These are phyloP conservation scores for Saturnispora diversa DNA, from an alignment of 805 yeast genomes.

Conservation along the genomic window DNA sequence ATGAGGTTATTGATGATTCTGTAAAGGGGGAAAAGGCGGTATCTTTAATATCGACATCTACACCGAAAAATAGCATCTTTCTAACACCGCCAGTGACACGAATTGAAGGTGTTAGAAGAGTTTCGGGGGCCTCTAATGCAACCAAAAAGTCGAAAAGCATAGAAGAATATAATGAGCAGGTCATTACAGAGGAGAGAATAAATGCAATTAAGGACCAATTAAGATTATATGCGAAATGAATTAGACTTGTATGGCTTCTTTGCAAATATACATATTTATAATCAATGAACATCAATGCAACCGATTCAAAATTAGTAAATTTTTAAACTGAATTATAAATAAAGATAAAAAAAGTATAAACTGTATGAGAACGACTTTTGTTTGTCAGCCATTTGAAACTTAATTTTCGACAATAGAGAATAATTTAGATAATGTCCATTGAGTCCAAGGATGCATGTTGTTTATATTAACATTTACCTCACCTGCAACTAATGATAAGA, in stretches of 20 bases:
- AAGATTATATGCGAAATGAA: slow-evolving; percentile 9
- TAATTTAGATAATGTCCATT: slow-evolving; percentile 20
- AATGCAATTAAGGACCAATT: slow-evolving; percentile 22
- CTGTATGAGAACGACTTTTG: no score
- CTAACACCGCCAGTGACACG: no score
- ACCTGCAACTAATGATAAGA: slow-evolving; percentile 13
- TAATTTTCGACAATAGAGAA: slow-evolving; percentile 20
- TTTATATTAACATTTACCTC: slow-evolving; percentile 16
- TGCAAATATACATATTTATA: not conserved
- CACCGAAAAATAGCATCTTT: no score
- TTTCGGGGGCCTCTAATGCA: slow-evolving; percentile 2
- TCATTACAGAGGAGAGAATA: slow-evolving; percentile 19
- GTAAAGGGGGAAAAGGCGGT: no score
- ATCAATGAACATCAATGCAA: no score
- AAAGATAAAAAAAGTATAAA: no score
- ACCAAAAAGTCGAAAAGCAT: slow-evolving; percentile 6
- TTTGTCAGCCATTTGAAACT: not conserved
- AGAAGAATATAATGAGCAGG: slow-evolving; percentile 7
- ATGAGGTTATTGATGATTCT: no score
- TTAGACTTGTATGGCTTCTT: not conserved
- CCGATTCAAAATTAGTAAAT: no score
- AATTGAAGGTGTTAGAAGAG: not conserved
- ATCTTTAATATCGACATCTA: no score
- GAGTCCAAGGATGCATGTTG: slow-evolving; percentile 24
- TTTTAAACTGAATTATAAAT: not conserved